Conservation (phyloP, 805 yeast genomes). For the Tetrapisispora fleetii region DNA sequence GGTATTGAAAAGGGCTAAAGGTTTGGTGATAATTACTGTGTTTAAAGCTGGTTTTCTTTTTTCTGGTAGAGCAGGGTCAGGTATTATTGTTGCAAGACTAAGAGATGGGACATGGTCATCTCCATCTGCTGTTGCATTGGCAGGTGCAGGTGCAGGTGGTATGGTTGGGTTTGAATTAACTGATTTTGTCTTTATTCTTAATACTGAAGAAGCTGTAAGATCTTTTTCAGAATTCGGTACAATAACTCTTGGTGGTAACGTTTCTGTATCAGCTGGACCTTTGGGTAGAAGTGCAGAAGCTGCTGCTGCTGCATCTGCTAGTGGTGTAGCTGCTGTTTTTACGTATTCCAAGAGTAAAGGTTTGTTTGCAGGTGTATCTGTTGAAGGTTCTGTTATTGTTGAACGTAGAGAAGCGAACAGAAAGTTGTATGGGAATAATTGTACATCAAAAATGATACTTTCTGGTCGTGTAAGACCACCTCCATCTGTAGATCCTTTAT, state of each 20-base stretch:
- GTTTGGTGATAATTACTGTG: conserved; percentile 88
- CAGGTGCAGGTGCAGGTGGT: conserved; percentile 99
- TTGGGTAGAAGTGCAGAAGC: conserved; percentile 96
- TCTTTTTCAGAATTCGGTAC: conserved; percentile 92
- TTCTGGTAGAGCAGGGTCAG: conserved; percentile 96
- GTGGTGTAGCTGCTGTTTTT: conserved; percentile 81
- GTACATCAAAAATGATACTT: conserved; percentile 77
- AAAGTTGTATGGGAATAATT: conserved; percentile 80
- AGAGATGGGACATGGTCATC: conserved; percentile 97
- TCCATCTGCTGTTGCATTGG: conserved; percentile 92
- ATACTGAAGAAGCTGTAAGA: conserved; percentile 80
- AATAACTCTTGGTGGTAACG: conserved; percentile 87
- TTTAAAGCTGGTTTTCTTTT: conserved; percentile 93
- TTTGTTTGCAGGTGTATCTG: conserved; percentile 91
- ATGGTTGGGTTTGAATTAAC: conserved; percentile 94
- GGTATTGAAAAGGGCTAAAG: conserved; percentile 80
- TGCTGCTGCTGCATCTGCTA: conserved; percentile 85
- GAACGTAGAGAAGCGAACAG: conserved; percentile 97
- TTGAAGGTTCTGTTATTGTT: conserved; percentile 93
- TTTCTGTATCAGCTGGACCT: conserved; percentile 96
- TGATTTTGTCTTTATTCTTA: conserved; percentile 89
- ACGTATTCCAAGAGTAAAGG: conserved; percentile 95
- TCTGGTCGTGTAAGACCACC: conserved; percentile 85
- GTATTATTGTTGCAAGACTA: conserved; percentile 85
- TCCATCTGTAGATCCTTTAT: conserved; percentile 75